phyloP scores from a whole-genome alignment of 2,329 filamentous ascomycete genomes.

The Magnaporthiopsis incrustans region DNA sequence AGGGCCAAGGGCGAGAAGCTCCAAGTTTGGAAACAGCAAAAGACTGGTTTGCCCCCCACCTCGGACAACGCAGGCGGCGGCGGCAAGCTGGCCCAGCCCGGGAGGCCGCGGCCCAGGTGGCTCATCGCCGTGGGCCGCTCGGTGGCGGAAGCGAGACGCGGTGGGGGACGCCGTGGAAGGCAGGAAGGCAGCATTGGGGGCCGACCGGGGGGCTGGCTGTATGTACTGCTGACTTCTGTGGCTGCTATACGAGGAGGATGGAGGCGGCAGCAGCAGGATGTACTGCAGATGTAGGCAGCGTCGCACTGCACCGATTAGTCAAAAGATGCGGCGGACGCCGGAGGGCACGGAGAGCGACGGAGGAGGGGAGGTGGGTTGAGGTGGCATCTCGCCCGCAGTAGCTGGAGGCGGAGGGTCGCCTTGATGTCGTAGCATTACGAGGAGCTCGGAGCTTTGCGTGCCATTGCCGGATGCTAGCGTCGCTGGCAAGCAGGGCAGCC shows the following conservation, averaged over 20 bases:
- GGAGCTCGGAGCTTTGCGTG: not conserved
- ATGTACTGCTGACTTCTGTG: not conserved
- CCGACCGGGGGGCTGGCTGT: no score
- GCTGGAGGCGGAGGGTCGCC: not conserved
- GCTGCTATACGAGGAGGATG: not conserved
- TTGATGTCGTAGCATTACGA: not conserved
- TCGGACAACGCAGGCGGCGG: not conserved
- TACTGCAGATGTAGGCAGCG: no score
- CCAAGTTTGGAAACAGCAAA: not conserved
- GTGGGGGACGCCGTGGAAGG: not conserved
- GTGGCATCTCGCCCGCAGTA: no score
- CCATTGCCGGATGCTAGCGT: not conserved
- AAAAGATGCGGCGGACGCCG: no score
- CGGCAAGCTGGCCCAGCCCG: not conserved
- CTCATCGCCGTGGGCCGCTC: not conserved
- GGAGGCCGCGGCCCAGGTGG: not conserved
- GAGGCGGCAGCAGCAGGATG: not conserved
- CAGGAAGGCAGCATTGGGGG: not conserved
- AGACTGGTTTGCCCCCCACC: no score
- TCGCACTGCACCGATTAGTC: no score
- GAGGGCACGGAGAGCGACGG: no score
- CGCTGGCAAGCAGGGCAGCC: no score
- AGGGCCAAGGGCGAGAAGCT: not conserved
- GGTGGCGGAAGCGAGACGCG: not conserved
- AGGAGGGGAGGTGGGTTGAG: no score